A percentile compares a stretch with the other conserved stretches of the same genome.
Conservation (phyloP, 2,329 filamentous ascomycete genomes). For the Apiospora saccharicola region DNA sequence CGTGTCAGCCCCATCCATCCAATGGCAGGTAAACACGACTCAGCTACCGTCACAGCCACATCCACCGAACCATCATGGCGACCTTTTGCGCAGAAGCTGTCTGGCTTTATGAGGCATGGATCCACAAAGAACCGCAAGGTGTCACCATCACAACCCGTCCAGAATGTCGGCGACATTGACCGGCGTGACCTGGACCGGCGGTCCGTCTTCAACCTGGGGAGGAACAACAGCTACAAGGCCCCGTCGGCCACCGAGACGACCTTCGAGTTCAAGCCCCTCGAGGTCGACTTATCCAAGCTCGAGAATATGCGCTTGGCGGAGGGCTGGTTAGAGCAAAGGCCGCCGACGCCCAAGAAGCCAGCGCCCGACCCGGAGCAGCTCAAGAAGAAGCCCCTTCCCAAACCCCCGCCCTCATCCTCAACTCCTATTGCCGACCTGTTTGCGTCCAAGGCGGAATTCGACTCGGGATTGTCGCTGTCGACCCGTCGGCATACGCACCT, state of each 20-base stretch:
- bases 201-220: slow-evolving; percentile 28
- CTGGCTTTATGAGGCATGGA: slow-evolving; percentile 30
- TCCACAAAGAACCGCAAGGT: slow-evolving; percentile 25
- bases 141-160: not conserved
- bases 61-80: slow-evolving; percentile 26
- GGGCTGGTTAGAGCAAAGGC: slow-evolving; percentile 28
- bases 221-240: slow-evolving; percentile 26
- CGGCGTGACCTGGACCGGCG: slow-evolving; percentile 13
- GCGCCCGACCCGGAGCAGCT: slow-evolving; percentile 9
- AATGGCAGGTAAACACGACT: slow-evolving; percentile 29
- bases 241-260: slow-evolving; percentile 23
- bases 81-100: slow-evolving; percentile 29
- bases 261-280: slow-evolving; percentile 29
- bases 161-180: slow-evolving; percentile 1
- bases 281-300: slow-evolving; percentile 30
- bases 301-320: slow-evolving; percentile 27
- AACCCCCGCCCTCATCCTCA: not conserved
- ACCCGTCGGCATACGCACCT: not conserved
- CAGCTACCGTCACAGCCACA: slow-evolving; percentile 5
- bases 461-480: not conserved
- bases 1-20: not conserved
- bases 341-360: not conserved
- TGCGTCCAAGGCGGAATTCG: slow-evolving; percentile 21
- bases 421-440: slow-evolving; percentile 30
- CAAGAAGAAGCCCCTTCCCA: slow-evolving; percentile 21